These are phyloP conservation scores for Fusarium setosum DNA, from an alignment of 2,329 filamentous ascomycete species.

Conservation along the genomic window DNA sequence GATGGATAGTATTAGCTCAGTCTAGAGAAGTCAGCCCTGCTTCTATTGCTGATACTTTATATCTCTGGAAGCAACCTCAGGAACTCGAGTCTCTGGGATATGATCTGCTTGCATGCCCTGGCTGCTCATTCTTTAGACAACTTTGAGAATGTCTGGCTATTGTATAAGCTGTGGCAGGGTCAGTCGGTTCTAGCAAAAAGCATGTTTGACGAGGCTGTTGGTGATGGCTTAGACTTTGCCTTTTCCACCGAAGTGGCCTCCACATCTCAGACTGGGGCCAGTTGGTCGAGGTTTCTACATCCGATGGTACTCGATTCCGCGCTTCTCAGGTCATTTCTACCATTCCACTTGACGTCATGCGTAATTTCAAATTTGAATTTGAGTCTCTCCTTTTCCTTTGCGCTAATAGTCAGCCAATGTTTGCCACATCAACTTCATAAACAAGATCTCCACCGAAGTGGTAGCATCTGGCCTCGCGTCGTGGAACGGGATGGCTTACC, in stretches of 20 bases:
- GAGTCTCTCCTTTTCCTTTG: neutral
- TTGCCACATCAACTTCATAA: neutral
- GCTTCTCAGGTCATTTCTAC: neutral
- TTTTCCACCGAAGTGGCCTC: neutral
- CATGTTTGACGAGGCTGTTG: neutral
- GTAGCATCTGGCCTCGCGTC: neutral
- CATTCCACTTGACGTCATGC: neutral
- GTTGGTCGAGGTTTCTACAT: neutral
- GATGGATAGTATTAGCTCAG: too few species aligned
- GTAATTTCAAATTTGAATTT: neutral
- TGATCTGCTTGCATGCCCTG: neutral
- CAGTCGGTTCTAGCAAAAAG: neutral
- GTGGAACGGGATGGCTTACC: neutral
- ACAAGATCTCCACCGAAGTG: neutral
- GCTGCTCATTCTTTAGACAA: neutral
- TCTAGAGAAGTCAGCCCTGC: neutral
- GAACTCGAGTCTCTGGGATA: neutral
- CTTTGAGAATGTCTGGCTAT: neutral
- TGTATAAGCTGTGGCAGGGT: neutral
- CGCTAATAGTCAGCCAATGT: neutral
- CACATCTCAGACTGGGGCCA: neutral
- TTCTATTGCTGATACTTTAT: neutral
- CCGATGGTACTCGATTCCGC: neutral
- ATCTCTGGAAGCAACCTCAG: neutral
- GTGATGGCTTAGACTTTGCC: neutral